Evolutionary conservation across 2,329 filamentous ascomycete species (phyloP), one percentile per base, ranked within the genome.

Genomic region (Diplodia intermedia): DNA sequence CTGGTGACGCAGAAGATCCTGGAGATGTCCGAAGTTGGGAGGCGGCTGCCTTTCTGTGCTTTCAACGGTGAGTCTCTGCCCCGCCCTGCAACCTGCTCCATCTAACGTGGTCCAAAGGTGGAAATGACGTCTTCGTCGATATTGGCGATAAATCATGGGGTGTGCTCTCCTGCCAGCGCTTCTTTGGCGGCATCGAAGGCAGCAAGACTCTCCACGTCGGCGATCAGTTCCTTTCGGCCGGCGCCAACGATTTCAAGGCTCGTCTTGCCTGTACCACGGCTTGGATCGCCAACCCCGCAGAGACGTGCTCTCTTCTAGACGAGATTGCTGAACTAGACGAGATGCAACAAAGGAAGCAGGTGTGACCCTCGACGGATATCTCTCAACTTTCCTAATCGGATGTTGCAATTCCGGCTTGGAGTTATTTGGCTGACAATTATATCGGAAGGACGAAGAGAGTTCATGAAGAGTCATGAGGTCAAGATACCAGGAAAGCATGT

Each of bases 91-190:
- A 14, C 23, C 47, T n/a, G 14, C 20, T 5, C 36, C 36, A 33
- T 12, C 33, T 40, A 20, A 23, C 36, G 61, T 15, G 65, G 33
- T 33, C n/a, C 40, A 65, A 54, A 86, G 84, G 94, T 66, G 95
- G 95, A 12, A 94, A 95, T 70, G 95, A 99, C 78, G 93, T 98
- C 52, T 99, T 99, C 80, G 94, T 99, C 66, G 95, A 99, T 78
- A 97, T 99, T 75, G 95, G 95, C 67, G 95, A 99, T 82, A 99
- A 99, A 82, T 93, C 90, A 65, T 97, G 94, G 91, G 95, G 95
- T 71, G 95, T 99, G 2, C 86, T 91, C 40, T 93, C 94, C 4
- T 97, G 94, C 77, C 95, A 99, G 82, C 87, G 90, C 68, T 97
- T 93, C 83, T 97, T 97, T 77, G 91, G 91, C 4, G 88, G 84